Conservation (phyloP, 2,329 filamentous ascomycete species). For the Diaporthe longicolla region DNA sequence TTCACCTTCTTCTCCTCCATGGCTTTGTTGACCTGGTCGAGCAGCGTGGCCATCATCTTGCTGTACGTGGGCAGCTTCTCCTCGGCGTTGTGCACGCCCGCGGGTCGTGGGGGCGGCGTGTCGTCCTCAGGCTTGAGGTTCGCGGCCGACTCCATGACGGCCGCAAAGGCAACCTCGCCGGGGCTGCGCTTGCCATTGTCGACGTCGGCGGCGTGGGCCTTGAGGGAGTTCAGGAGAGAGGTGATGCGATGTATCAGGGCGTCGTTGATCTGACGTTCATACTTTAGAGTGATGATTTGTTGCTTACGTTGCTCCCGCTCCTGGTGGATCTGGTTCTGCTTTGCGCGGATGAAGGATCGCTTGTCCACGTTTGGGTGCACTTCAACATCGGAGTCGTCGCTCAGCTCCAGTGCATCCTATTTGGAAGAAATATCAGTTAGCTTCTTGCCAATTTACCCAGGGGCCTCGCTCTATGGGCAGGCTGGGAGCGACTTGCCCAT, state of each 20-base stretch:
- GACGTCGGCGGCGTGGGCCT: slow-evolving; percentile 78
- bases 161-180: slow-evolving; percentile 89
- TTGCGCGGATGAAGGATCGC: slow-evolving; percentile 96
- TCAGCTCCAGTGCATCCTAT: slow-evolving; percentile 92
- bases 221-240: slow-evolving; percentile 79
- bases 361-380: slow-evolving; percentile 99
- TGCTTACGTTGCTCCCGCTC: slow-evolving; percentile 87
- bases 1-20: slow-evolving; percentile 81
- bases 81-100: slow-evolving; percentile 82
- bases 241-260: slow-evolving; percentile 89
- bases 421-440: not conserved
- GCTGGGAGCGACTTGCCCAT: slow-evolving; percentile 63
- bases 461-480: not conserved
- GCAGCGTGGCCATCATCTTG: slow-evolving; percentile 97
- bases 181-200: slow-evolving; percentile 70
- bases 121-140: slow-evolving; percentile 78
- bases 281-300: slow-evolving; percentile 92
- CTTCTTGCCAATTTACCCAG: slow-evolving; percentile 38
- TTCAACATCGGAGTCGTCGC: slow-evolving; percentile 97
- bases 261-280: slow-evolving; percentile 94
- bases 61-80: slow-evolving; percentile 87
- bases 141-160: slow-evolving; percentile 85
- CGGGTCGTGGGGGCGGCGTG: slow-evolving; percentile 80
- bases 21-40: slow-evolving; percentile 91
- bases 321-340: slow-evolving; percentile 96